Percentiles rank a stretch among this genome's conserved stretches.
These are phyloP conservation scores for Thelonectria blattea DNA, from an alignment of 2,329 filamentous ascomycete genomes.

Conservation along the genomic window DNA sequence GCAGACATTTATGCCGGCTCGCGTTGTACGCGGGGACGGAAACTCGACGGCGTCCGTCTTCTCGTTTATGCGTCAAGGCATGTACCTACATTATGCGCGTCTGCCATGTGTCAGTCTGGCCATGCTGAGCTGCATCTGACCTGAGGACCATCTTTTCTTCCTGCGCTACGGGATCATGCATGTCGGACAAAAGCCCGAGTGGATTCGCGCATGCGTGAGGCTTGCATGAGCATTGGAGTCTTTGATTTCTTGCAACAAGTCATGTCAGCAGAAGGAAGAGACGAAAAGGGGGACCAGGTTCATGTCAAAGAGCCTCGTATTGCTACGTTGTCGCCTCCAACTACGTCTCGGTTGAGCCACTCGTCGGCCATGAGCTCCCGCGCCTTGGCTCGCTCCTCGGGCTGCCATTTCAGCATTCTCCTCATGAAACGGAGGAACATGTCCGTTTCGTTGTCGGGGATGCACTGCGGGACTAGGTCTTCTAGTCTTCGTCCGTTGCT, in stretches of 20 bases:
- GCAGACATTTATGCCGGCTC: not conserved
- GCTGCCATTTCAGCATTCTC: constrained; percentile 35
- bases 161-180: constrained; percentile 3
- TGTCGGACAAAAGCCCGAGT: not conserved
- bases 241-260: not conserved
- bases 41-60: not conserved
- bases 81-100: not conserved
- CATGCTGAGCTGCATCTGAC: not conserved
- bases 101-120: not conserved
- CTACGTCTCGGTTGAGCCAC: constrained; percentile 27
- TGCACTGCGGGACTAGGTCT: constrained; percentile 23
- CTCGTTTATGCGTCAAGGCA: not conserved
- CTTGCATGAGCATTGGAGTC: not conserved
- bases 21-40: constrained; percentile 9
- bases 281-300: not conserved
- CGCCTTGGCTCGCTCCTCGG: constrained; percentile 35
- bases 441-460: constrained; percentile 25
- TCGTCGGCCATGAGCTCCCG: constrained; percentile 33
- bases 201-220: not conserved
- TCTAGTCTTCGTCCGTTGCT: constrained; percentile 15
- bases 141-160: not conserved
- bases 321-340: too few relatives aligned
- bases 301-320: constrained; percentile 7
- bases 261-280: not conserved
- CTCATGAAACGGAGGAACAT: constrained; percentile 31